Evolutionary conservation across 1,139 yeast genomes (phyloP), one percentile per base, ranked within the genome.

Genomic region (Saccharomyces hybrid): DNA sequence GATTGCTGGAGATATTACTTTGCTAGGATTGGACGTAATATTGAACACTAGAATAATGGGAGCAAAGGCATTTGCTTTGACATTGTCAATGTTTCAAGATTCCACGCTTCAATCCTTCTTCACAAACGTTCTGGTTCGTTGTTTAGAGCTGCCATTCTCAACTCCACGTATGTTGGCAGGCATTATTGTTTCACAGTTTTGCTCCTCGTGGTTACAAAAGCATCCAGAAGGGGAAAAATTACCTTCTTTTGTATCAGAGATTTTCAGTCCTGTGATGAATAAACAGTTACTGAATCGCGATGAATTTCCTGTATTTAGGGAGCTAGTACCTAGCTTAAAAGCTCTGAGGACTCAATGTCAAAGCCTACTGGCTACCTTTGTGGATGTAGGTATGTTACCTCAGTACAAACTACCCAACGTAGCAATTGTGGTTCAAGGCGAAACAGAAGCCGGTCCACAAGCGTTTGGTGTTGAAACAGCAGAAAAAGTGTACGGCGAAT

Each of bases 361-460:
- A 63, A 90, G 93, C 53, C 72, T 95, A 53, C 81, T 90, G 61
- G 84, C 84, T 56, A 83, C 87, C 1, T 89, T 91, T 69, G 79
- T 84, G 34, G 90, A 85, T 50, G 79, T 78, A 31, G 96, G 95
- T 5, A 86, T 86, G 69, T 71, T 90, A 16, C 76, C 95, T 2
- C 81, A 84, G n/a, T 78, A 81, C 46, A 88, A 87, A 68, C 72
- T 90, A 13, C 97, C 97, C 0, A 87, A 83, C 56, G 71, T 95
- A 34, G 95, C 99, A 0, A 84, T 89, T 5, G 84, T 91, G 16
- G 97, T 91, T 4, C 95, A 89, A 69, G 99, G 99, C 38, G 99
- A 93, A 67, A 77, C 84, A 1, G 96, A 88, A 59, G 96, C 98
- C 4, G 98, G 97, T 0, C 91, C 96, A 0, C 91, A 86, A 62